Evolutionary conservation across 2,329 filamentous ascomycete species (phyloP).

Genomic region (Hypoxylon sp.): DNA sequence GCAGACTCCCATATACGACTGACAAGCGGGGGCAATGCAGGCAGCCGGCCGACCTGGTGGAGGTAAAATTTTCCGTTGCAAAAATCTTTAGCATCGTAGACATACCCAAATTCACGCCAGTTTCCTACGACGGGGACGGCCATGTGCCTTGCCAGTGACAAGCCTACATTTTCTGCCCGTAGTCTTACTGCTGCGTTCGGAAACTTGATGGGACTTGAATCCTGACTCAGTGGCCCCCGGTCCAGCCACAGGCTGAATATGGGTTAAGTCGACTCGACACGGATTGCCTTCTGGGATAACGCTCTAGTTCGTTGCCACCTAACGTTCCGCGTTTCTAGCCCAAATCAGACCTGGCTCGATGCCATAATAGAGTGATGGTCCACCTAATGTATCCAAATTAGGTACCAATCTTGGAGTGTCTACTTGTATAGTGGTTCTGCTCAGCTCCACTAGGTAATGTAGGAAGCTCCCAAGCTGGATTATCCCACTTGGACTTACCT

Average conservation of each 20-base stretch:
- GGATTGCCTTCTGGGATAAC: slow-evolving; percentile 28
- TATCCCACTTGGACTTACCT: slow-evolving; percentile 1
- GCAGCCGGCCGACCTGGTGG: slow-evolving; percentile 40
- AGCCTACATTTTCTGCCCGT: slow-evolving; percentile 13
- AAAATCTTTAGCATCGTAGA: slow-evolving; percentile 24
- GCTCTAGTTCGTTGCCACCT: not conserved
- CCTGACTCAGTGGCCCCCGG: slow-evolving; percentile 10
- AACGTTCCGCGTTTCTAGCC: not conserved
- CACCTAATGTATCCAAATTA: slow-evolving; percentile 4
- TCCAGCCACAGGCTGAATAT: slow-evolving; percentile 13
- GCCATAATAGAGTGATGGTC: slow-evolving; percentile 8
- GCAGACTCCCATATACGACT: slow-evolving; percentile 46
- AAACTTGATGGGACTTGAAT: slow-evolving; percentile 31
- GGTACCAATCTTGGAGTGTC: not conserved
- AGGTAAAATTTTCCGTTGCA: slow-evolving; percentile 45
- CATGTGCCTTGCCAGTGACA: slow-evolving; percentile 39
- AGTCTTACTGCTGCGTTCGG: slow-evolving; percentile 26
- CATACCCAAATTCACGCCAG: not conserved
- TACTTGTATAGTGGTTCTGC: slow-evolving; percentile 8
- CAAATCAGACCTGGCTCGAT: slow-evolving; percentile 3
- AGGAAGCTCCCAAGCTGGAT: slow-evolving; percentile 2
- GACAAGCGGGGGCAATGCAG: slow-evolving; percentile 48
- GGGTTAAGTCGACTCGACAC: slow-evolving; percentile 33
- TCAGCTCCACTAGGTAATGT: slow-evolving; percentile 27
- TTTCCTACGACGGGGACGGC: slow-evolving; percentile 11